Evolutionary conservation across 1,284 basidiomycete species (phyloP), one percentile per base, ranked within the genome.

Genomic region (Xerocomus nothofagi): DNA sequence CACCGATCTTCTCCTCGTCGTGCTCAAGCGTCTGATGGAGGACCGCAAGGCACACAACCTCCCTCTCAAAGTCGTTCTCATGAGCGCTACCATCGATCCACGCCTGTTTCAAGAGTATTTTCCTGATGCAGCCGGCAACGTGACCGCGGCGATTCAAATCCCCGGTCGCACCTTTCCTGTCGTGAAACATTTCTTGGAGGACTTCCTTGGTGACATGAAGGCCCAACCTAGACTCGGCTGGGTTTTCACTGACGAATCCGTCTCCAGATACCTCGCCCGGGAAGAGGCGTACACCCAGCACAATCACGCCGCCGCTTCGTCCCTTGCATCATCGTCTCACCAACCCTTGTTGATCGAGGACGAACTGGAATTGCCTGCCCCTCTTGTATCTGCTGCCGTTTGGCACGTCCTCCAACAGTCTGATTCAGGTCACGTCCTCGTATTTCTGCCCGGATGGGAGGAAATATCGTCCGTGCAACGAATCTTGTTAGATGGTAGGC

Each of bases 21-120:
- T 96, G 12, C 78, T 98, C 56, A 95, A 96, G 72, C 84, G 91
- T 20, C 71, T 97, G 18, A 69, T 97, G 57, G 81, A 80, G 6
- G 88, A 94, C 57, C 81, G 94, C 56, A 86, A 82, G 61, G 75
- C 80, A 4, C 82, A 84, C 56, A 80, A 82, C 27, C 81, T 84
- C 43, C 89, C 92, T 10, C 74, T 98, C 70, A 96, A 93, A 70
- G 78, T 98, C 55, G 73, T 98, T 37, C 81, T 98, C 48, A 98
- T 98, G 94, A 96, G 92, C 61, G 94, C 95, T 3, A 98, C 95
- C 29, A 93, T 98, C 67, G 90, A 98, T 62, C 88, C 94, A 2
- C 81, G 80, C 0, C 78, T 97, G 27, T 98, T 98, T 79, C 87
- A 89, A 64, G 73, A 77, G 10, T 98, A 98, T 74, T 98, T 98